These are phyloP conservation scores for Noccaea caerulescens DNA, from an alignment of 345 rosid genomes.

Conservation along the genomic window DNA sequence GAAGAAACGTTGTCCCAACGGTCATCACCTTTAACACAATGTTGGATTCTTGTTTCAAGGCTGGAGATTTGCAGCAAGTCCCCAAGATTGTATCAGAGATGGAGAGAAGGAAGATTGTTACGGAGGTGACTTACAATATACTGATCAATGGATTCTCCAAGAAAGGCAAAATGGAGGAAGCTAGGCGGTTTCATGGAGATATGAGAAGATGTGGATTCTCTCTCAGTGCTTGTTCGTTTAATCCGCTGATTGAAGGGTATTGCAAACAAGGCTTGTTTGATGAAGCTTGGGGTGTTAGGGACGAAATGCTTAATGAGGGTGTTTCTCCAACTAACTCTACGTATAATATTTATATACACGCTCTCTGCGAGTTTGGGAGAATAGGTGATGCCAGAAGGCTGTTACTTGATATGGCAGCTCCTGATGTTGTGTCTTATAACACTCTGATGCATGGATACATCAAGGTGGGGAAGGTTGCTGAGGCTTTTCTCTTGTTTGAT, in stretches of 20 bases:
- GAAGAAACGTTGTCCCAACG: slow-evolving; percentile 49
- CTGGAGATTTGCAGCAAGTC: slow-evolving; percentile 58
- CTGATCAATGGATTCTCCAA: slow-evolving; percentile 62
- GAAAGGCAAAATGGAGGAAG: slow-evolving; percentile 57
- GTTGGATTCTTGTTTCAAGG: slow-evolving; percentile 62
- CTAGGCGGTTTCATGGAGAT: slow-evolving; percentile 53
- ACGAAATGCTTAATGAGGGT: slow-evolving; percentile 58
- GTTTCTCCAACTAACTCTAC: slow-evolving; percentile 50
- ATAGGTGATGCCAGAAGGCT: slow-evolving; percentile 54
- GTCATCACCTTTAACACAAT: slow-evolving; percentile 62
- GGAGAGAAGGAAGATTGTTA: slow-evolving; percentile 48
- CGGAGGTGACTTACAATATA: slow-evolving; percentile 63
- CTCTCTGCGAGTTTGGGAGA: slow-evolving; percentile 59
- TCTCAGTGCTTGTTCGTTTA: slow-evolving; percentile 57
- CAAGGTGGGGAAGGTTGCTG: slow-evolving; percentile 54
- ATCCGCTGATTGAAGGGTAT: slow-evolving; percentile 63
- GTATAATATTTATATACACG: slow-evolving; percentile 55
- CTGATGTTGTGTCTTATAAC: slow-evolving; percentile 72
- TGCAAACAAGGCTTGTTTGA: slow-evolving; percentile 56
- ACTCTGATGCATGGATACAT: slow-evolving; percentile 66
- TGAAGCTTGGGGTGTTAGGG: slow-evolving; percentile 56
- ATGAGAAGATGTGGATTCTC: slow-evolving; percentile 58
- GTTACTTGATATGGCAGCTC: slow-evolving; percentile 52
- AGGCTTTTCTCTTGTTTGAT: slow-evolving; percentile 67
- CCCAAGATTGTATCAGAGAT: slow-evolving; percentile 54